Conservation (phyloP, 1,284 basidiomycete species). For the Melanopsichium pennsylvanicum region DNA sequence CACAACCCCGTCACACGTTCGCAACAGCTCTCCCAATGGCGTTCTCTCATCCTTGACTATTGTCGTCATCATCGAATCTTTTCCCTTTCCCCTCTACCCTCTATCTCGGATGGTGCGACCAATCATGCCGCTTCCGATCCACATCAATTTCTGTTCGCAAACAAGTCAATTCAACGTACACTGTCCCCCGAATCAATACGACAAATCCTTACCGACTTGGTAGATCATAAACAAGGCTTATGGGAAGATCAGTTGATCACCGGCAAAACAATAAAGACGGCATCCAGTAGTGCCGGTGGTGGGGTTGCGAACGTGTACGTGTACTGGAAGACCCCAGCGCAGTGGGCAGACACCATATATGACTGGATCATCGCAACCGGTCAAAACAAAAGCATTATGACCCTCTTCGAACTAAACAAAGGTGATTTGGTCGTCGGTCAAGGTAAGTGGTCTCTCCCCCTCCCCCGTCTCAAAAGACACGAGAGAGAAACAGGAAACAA, state of each 20-base stretch:
- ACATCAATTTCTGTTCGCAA: constrained; percentile 29
- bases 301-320: constrained; percentile 64
- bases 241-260: constrained; percentile 40
- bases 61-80: constrained; percentile 67
- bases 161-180: constrained; percentile 30
- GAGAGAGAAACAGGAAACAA: too few species aligned
- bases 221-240: constrained; percentile 41
- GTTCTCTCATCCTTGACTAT: constrained; percentile 67
- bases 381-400: constrained; percentile 69
- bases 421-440: constrained; percentile 67
- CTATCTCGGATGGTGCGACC: background rate
- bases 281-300: too few species aligned
- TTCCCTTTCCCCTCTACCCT: constrained; percentile 62
- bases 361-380: constrained; percentile 70
- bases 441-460: constrained; percentile 16
- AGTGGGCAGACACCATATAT: constrained; percentile 70
- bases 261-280: constrained; percentile 41
- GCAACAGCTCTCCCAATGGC: constrained; percentile 69
- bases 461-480: too few species aligned
- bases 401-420: constrained; percentile 70
- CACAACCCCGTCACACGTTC: constrained; percentile 68
- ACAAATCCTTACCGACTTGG: constrained; percentile 43
- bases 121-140: constrained; percentile 5
- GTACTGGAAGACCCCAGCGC: constrained; percentile 70
- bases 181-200: constrained; percentile 40